A percentile compares a stretch with the other conserved stretches of the same genome.
These are phyloP conservation scores for Endotrypanum monterogeii DNA, from an alignment of 208 protist genomes.

Conservation along the genomic window DNA sequence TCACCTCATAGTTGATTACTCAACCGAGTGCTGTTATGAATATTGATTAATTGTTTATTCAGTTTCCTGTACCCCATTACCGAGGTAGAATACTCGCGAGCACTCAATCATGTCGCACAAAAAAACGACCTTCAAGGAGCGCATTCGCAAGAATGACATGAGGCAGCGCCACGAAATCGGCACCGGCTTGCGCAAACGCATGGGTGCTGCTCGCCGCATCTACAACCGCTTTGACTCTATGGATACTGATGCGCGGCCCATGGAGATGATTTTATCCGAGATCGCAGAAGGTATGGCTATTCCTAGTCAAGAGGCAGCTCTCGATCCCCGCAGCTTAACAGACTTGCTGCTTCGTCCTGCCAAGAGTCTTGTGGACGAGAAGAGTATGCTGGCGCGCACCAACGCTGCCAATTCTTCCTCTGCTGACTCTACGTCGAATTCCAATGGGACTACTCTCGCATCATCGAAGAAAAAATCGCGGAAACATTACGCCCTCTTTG, in stretches of 20 bases:
- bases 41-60: no score
- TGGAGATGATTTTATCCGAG: conserved; percentile 65
- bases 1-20: no score
- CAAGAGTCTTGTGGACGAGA: not conserved
- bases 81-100: not conserved
- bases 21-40: no score
- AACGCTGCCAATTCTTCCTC: not conserved
- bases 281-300: conserved; percentile 68
- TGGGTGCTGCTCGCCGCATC: conserved; percentile 43
- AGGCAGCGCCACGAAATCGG: conserved; percentile 60
- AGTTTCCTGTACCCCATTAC: not conserved
- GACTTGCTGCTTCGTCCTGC: conserved; percentile 58
- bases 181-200: conserved; percentile 61
- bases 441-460: not conserved
- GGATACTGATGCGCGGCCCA: conserved; percentile 51
- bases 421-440: not conserved
- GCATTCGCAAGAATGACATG: conserved; percentile 78
- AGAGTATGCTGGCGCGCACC: not conserved
- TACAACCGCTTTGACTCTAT: conserved; percentile 75
- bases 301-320: conserved; percentile 47
- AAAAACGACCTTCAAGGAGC: conserved; percentile 81
- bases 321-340: conserved; percentile 79
- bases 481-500: not conserved
- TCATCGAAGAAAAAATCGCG: not conserved
- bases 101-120: conserved; percentile 33